phyloP scores from a whole-genome alignment of 164 flowering plant genomes.

The Akebia trifoliata region DNA sequence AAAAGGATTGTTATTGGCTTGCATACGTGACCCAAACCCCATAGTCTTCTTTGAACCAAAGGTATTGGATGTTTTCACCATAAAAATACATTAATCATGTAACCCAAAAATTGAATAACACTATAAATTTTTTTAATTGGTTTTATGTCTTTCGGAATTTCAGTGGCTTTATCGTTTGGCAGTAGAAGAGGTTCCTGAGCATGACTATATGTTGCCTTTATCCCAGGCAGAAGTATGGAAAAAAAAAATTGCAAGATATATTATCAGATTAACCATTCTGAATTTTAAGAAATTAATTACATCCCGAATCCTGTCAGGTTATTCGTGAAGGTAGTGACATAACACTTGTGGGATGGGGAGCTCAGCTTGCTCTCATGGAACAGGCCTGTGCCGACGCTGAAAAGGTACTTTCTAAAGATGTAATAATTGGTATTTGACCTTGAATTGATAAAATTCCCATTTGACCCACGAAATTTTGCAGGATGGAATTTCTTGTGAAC shows the following conservation, averaged over 20 bases:
- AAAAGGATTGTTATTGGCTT: conserved; percentile 83
- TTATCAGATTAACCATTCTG: conserved; percentile 1
- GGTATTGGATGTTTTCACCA: conserved; percentile 30
- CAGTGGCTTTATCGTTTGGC: conserved; percentile 96
- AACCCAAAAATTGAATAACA: background rate
- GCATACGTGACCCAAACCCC: conserved; percentile 93
- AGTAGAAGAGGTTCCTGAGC: conserved; percentile 91
- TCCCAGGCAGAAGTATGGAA: conserved; percentile 84
- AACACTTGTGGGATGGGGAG: conserved; percentile 98
- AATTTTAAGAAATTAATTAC: background rate
- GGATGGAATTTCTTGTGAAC: conserved; percentile 96
- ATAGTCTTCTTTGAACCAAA: conserved; percentile 92
- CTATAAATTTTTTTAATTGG: background rate
- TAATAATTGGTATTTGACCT: background rate
- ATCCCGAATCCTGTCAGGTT: conserved; percentile 42
- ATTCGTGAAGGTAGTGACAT: conserved; percentile 82
- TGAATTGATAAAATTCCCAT: background rate
- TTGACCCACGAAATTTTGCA: conserved; percentile 25
- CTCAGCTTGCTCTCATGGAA: conserved; percentile 84
- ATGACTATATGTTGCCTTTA: conserved; percentile 88
- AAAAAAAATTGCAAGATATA: background rate
- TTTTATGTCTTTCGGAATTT: conserved; percentile 17
- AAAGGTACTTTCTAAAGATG: conserved; percentile 37
- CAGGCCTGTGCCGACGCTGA: conserved; percentile 86
- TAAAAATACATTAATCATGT: background rate